Conservation (phyloP, 2,329 filamentous ascomycete species). For the Tolypocladium inflatum region DNA sequence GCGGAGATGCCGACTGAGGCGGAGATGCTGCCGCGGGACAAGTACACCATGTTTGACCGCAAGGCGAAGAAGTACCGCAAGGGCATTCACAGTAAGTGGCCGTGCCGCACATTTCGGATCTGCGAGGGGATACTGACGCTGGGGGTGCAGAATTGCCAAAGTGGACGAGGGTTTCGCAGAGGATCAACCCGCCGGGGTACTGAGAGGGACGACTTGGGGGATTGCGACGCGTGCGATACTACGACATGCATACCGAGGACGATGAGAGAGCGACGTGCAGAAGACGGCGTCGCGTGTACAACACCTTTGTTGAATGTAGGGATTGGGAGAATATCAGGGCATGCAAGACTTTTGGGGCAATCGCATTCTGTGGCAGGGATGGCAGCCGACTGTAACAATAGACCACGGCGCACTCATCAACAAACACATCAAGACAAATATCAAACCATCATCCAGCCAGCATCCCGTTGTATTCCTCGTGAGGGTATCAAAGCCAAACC, state of each 20-base stretch:
- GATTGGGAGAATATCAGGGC: slow-evolving; percentile 4
- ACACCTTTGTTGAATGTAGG: slow-evolving; percentile 12
- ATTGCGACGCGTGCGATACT: background rate
- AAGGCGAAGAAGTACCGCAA: slow-evolving; percentile 95
- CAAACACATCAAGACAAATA: slow-evolving; percentile 2
- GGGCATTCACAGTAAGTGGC: slow-evolving; percentile 83
- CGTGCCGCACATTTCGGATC: background rate
- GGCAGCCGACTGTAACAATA: slow-evolving; percentile 12
- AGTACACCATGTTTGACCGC: slow-evolving; percentile 96
- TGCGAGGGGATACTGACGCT: slow-evolving; percentile 8
- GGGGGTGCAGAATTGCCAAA: slow-evolving; percentile 60
- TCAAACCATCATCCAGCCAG: background rate
- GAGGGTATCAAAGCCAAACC: slow-evolving; percentile 15
- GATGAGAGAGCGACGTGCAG: background rate
- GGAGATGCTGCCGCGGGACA: slow-evolving; percentile 93
- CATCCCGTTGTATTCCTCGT: slow-evolving; percentile 1
- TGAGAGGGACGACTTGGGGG: slow-evolving; percentile 31
- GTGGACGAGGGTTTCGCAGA: slow-evolving; percentile 92
- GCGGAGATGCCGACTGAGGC: slow-evolving; percentile 89
- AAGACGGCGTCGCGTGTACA: slow-evolving; percentile 15
- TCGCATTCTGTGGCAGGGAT: background rate
- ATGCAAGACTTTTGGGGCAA: background rate
- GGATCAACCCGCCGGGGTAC: slow-evolving; percentile 90
- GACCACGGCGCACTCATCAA: slow-evolving; percentile 3
- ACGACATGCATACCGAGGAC: background rate